Percentiles rank a stretch among this genome's conserved stretches.
These are phyloP conservation scores for Fusarium piperis DNA, from an alignment of 2,329 filamentous ascomycete genomes.

Conservation along the genomic window DNA sequence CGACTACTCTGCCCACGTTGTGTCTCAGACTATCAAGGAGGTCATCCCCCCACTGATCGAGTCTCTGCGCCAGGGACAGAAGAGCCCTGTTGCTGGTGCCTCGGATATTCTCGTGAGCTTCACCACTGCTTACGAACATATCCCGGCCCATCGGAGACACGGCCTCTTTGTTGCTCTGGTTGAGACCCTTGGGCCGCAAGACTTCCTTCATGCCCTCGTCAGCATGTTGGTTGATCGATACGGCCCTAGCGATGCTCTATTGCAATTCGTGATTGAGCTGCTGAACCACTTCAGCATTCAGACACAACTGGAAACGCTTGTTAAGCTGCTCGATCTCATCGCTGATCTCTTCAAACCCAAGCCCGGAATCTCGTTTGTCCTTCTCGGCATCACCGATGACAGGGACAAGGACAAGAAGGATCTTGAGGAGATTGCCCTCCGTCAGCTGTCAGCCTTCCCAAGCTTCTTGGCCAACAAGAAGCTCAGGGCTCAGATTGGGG, in stretches of 20 bases:
- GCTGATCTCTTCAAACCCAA: conserved; percentile 80
- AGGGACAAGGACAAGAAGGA: conserved; percentile 61
- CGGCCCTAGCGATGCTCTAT: conserved; percentile 76
- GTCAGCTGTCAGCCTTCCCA: conserved; percentile 66
- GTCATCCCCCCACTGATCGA: conserved; percentile 92
- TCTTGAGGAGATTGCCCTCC: conserved; percentile 60
- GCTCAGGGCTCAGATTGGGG: conserved; percentile 64
- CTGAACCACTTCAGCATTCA: conserved; percentile 77
- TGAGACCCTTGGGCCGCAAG: conserved; percentile 83
- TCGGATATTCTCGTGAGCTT: conserved; percentile 95
- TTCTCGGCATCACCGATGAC: conserved; percentile 69
- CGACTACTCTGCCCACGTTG: conserved; percentile 95
- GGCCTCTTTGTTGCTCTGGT: conserved; percentile 86
- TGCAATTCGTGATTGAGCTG: conserved; percentile 79
- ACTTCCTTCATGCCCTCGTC: conserved; percentile 88
- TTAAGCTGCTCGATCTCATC: conserved; percentile 79
- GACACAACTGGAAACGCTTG: conserved; percentile 80
- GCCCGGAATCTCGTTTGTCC: conserved; percentile 74
- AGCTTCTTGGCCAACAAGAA: conserved; percentile 67
- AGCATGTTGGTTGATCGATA: conserved; percentile 94
- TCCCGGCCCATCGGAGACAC: conserved; percentile 85
- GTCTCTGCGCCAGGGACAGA: conserved; percentile 83
- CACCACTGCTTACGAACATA: conserved; percentile 94
- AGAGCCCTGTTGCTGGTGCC: conserved; percentile 80
- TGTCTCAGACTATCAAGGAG: conserved; percentile 92